Conservation (phyloP, 2,329 filamentous ascomycete genomes). For the Colletotrichum sp. region DNA sequence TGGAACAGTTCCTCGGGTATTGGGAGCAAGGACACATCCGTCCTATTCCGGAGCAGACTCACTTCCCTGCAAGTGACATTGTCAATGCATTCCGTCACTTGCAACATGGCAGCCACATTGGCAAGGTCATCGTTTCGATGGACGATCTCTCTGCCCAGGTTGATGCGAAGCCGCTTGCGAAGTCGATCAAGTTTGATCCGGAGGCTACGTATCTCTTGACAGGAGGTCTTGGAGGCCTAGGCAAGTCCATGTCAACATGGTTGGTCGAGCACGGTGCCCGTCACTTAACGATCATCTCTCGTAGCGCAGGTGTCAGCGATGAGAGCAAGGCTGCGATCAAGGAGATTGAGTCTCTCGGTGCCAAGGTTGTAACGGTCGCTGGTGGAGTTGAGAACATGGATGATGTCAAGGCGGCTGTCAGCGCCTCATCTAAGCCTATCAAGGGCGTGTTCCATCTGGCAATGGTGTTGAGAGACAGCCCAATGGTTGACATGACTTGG, state of each 20-base stretch:
- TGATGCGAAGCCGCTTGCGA: background rate
- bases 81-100: constrained; percentile 47
- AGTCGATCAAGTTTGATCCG: background rate
- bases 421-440: constrained; percentile 27
- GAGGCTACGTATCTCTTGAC: constrained; percentile 1
- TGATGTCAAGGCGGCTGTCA: constrained; percentile 23
- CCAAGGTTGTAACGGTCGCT: background rate
- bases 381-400: background rate
- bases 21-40: constrained; percentile 20
- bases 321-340: constrained; percentile 11
- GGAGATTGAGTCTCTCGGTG: constrained; percentile 13
- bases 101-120: constrained; percentile 48
- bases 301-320: background rate
- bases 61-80: constrained; percentile 30
- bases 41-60: constrained; percentile 22
- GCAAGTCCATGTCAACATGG: background rate
- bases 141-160: background rate
- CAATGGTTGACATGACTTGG: background rate
- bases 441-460: constrained; percentile 33
- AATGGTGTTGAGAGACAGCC: background rate
- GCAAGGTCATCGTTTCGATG: constrained; percentile 44
- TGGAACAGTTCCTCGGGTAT: background rate
- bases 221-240: background rate
- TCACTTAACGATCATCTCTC: constrained; percentile 24
- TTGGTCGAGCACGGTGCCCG: constrained; percentile 17